phyloP scores from a whole-genome alignment of 352 stramenopile genomes.

The Phytophthora brassicae region DNA sequence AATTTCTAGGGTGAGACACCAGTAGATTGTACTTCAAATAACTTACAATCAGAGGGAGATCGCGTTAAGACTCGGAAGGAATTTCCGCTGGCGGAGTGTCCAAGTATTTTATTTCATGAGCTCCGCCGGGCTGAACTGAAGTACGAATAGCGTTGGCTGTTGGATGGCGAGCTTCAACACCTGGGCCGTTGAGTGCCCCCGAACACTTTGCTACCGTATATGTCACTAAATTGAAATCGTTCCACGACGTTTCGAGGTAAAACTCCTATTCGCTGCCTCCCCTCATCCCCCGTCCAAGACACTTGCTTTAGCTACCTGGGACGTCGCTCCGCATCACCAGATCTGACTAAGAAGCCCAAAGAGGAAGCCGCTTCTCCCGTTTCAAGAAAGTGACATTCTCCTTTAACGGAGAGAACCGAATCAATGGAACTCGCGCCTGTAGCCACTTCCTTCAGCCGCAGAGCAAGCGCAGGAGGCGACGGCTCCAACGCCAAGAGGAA shows the following conservation, averaged over 20 bases:
- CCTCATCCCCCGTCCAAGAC: conserved; percentile 1
- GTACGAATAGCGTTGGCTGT: too few relatives aligned
- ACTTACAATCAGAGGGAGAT: background rate
- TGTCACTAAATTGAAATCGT: conserved; percentile 23
- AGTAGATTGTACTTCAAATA: too few relatives aligned
- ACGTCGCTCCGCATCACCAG: conserved; percentile 3
- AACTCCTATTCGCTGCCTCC: conserved; percentile 8
- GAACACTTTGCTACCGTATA: conserved; percentile 11
- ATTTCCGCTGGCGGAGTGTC: background rate
- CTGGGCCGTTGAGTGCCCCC: conserved; percentile 5
- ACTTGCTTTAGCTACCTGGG: conserved; percentile 18
- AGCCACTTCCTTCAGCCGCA: conserved; percentile 15
- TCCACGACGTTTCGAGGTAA: conserved; percentile 30
- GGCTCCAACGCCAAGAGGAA: conserved; percentile 67
- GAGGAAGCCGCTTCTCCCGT: background rate
- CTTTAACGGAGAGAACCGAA: background rate
- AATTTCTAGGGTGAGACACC: too few relatives aligned
- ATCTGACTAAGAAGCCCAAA: conserved; percentile 25
- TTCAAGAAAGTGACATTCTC: background rate
- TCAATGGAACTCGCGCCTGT: conserved; percentile 44
- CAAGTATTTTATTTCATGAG: background rate
- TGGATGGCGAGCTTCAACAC: conserved; percentile 20
- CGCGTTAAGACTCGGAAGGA: background rate
- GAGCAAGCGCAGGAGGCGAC: conserved; percentile 29
- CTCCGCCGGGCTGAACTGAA: background rate